Evolutionary conservation across 257 asterid genomes (phyloP).

Genomic region (Solanum chmielewskii): DNA sequence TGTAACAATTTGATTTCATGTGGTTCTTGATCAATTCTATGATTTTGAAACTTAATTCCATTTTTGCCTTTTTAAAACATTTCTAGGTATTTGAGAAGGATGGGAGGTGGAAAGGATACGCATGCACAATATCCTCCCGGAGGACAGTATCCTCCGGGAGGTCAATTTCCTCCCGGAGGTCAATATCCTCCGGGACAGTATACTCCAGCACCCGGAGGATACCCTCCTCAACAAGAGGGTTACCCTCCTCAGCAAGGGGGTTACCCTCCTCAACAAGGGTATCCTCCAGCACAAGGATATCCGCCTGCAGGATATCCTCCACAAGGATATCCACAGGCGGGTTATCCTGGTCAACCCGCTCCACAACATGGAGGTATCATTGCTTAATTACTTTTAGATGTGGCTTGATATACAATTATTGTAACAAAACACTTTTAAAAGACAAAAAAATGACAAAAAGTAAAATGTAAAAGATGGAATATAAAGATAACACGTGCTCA

Average conservation of each 20-base stretch:
- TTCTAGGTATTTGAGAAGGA: slow-evolving; percentile 7
- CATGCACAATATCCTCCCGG: slow-evolving; percentile 1
- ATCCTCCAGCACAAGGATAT: slow-evolving; percentile 22
- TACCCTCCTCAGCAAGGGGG: not conserved
- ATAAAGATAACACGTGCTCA: not conserved
- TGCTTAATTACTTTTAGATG: not conserved
- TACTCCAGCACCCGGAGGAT: not conserved
- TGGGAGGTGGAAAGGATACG: slow-evolving; percentile 49
- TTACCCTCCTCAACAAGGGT: slow-evolving; percentile 6
- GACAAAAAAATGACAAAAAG: not conserved
- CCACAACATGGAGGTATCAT: slow-evolving; percentile 36
- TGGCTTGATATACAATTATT: not conserved
- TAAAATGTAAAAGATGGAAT: not conserved
- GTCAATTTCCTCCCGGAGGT: slow-evolving; percentile 13
- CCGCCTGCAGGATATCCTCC: slow-evolving; percentile 15
- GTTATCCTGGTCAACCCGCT: slow-evolving; percentile 21
- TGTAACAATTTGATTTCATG: not conserved
- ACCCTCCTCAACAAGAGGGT: not conserved
- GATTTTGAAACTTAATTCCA: not conserved
- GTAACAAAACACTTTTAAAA: not conserved
- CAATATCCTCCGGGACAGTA: not conserved
- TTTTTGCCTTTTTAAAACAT: not conserved
- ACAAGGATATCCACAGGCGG: slow-evolving; percentile 21
- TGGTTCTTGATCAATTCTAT: not conserved
- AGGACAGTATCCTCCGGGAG: slow-evolving; percentile 38